phyloP scores from a whole-genome alignment of 169 alveolate species.

The Plasmodium berghei region DNA sequence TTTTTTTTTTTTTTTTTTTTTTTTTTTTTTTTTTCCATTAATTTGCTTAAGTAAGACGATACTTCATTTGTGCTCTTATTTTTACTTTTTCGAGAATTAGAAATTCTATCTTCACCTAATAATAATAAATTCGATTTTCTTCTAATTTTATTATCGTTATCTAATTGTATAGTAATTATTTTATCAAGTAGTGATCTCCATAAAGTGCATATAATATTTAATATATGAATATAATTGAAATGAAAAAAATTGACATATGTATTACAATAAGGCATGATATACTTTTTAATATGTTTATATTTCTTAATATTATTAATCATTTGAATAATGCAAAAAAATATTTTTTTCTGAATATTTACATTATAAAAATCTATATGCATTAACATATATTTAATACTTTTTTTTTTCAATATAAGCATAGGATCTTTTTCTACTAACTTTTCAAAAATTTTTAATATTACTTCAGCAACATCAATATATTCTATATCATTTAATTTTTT shows the following conservation, averaged over 20 bases:
- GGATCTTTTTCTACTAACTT: constrained; percentile 76
- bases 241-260: constrained; percentile 65
- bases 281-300: constrained; percentile 65
- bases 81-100: background rate
- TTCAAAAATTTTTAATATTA: constrained; percentile 71
- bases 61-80: constrained; percentile 1
- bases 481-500: constrained; percentile 73
- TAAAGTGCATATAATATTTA: constrained; percentile 74
- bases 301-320: constrained; percentile 75
- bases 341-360: constrained; percentile 74
- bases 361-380: constrained; percentile 77
- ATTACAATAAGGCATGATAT: constrained; percentile 71
- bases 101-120: background rate
- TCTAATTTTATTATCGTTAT: constrained; percentile 38
- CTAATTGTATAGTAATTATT: constrained; percentile 57
- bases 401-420: constrained; percentile 71
- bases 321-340: constrained; percentile 75
- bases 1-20: constrained; percentile 26
- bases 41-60: constrained; percentile 44
- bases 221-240: constrained; percentile 68
- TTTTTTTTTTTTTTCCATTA: constrained; percentile 33
- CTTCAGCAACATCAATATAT: constrained; percentile 77
- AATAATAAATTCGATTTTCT: background rate
- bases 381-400: constrained; percentile 75
- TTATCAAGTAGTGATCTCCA: constrained; percentile 77